Conservation (phyloP, 345 rosid species). For the Gynandropsis gynandra region DNA sequence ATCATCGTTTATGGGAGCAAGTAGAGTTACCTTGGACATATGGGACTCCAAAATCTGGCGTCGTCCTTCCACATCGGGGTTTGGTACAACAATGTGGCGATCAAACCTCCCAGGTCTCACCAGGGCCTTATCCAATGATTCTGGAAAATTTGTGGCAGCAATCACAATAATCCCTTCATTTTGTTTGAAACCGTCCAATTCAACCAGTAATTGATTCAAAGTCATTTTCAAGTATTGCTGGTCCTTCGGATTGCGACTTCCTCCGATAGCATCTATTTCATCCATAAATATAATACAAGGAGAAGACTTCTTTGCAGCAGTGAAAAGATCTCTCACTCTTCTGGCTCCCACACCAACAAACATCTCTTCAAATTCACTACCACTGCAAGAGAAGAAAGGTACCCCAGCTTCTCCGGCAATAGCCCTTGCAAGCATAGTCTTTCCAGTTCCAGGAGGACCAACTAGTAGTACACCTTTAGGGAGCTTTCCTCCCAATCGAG, state of each 20-base stretch:
- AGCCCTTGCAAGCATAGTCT: slow-evolving; percentile 97
- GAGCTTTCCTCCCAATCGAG: slow-evolving; percentile 95
- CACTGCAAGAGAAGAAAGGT: slow-evolving; percentile 98
- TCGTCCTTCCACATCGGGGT: slow-evolving; percentile 96
- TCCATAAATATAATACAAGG: slow-evolving; percentile 98
- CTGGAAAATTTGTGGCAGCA: slow-evolving; percentile 93
- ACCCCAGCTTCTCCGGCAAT: slow-evolving; percentile 99
- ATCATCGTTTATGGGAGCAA: slow-evolving; percentile 2
- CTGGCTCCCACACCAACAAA: slow-evolving; percentile 99
- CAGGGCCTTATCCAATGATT: slow-evolving; percentile 89
- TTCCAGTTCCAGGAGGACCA: slow-evolving; percentile 98
- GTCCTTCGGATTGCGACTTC: slow-evolving; percentile 87
- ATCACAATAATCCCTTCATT: slow-evolving; percentile 95
- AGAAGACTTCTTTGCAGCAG: slow-evolving; percentile 97
- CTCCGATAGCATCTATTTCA: slow-evolving; percentile 96
- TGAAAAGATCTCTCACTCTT: slow-evolving; percentile 92
- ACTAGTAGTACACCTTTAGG: slow-evolving; percentile 96
- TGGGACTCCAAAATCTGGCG: slow-evolving; percentile 91
- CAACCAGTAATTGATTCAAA: slow-evolving; percentile 88
- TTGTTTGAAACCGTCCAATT: slow-evolving; percentile 95
- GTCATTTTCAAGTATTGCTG: slow-evolving; percentile 99
- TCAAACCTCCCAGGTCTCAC: slow-evolving; percentile 98
- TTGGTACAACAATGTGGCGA: slow-evolving; percentile 83
- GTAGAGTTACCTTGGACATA: slow-evolving; percentile 80
- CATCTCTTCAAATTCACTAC: slow-evolving; percentile 99